Base-by-base conservation (phyloP, 169 alveolate species). In the Cyclospora cayetanensis region DNA sequence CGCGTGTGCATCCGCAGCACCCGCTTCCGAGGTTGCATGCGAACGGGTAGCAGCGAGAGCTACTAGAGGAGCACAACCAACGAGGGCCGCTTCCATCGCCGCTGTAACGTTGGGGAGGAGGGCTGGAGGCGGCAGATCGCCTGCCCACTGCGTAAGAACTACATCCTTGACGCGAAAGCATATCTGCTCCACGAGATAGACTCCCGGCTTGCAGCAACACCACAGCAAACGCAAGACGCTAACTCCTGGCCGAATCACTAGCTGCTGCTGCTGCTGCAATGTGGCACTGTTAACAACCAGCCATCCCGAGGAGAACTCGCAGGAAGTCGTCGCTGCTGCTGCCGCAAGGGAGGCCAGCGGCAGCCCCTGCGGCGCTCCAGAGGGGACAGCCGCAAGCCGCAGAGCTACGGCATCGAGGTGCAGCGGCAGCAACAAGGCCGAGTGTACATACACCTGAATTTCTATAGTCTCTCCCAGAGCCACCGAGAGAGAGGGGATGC, bases 81-180 rank as follows among this genome's bases (percentile, higher is more conserved):
- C 60, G 2, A 85, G 74, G 11, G 76, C 68, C 15, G 35, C 46
- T n/a, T 84, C 82, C 91, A 84, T 84, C 7, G 91, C 82, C 34
- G 35, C 63, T 1, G 76, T 53, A 37, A 84, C 91, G 22, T 18
- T 55, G 22, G 70, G 82, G 42, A 84, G 63, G 65, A 84, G 70
- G 35, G 65, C 91, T 7, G 91, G 91, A 18, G 82, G 82, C 60
- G 91, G 91, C 46, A 84, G 82, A 25, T 84, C 91, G 35, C 91
- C 79, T 3, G 91, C 79, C 91, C 91, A 84, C 68, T 84, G 91
- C 42, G 42, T 66, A 29, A 84, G 76, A 12, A 42, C 91, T 31
- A 65, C 76, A 3, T 72, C 91, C 5, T 55, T 55, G 7, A 63
- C 66, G 12, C 35, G 55, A 35, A 84, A 31, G 34, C 91, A 84